Base-by-base conservation (phyloP, 164 flowering plant genomes). In the Aristolochia contorta region DNA sequence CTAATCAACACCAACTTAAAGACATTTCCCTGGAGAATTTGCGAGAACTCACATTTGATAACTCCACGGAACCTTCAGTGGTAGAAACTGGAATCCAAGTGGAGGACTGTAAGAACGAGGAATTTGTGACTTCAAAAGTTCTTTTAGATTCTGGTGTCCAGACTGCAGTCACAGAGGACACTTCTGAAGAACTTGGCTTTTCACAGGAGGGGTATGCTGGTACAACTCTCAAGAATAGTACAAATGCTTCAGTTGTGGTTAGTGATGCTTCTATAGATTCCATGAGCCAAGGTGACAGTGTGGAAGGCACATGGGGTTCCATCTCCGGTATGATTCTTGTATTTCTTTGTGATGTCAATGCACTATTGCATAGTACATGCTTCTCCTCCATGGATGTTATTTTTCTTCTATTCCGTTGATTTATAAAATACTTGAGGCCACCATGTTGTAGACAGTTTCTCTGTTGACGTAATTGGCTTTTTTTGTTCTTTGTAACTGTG, bases 301-400 rank as follows among this genome's bases (percentile, higher is more conserved):
- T 85, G 67, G 92, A 85, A 52, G 84, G 76, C 50, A 68, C 74
- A 69, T 85, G 89, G 89, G 93, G 94, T 12, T 86, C 89, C 47
- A 77, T 85, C 57, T 89, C 91, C 76, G 97, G 94, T 87, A 80
- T 13, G 52, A 6, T 18, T 61, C 53, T 20, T 16, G 19, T 49
- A 16, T 49, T 49, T 16, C 24, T 57, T 30, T 41, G n/a, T 37
- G 30, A 30, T 57, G 16, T 30, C 14, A 37, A 7, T 32, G 30
- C 10, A 2, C 47, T 57, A 12, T 12, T 30, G 14, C 43, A 37
- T 37, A 0, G 47, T 16, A 64, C 57, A 47, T 56, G 52, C 37
- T 20, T 0, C 18, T 46, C 18, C 16, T 30, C 15, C 15, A 4
- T 61, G 46, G 30, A 19, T 27, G 30, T 54, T 46, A 30, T 24